These are phyloP conservation scores for Penicillium palitans DNA, from an alignment of 2,329 filamentous ascomycete genomes.

Conservation along the genomic window DNA sequence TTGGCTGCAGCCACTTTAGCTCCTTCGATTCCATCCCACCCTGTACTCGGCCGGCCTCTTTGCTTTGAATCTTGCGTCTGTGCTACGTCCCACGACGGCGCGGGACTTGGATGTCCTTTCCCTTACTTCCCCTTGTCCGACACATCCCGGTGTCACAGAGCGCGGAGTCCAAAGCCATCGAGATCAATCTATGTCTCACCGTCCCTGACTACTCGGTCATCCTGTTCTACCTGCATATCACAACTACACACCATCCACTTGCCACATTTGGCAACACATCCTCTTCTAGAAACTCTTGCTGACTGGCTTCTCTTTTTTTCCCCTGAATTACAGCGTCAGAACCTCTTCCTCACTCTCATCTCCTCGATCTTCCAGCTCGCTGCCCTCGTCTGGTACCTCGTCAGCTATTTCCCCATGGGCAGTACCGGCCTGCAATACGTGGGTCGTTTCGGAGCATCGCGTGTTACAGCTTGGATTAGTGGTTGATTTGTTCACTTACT, in stretches of 20 bases:
- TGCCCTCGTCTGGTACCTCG: slow-evolving; percentile 85
- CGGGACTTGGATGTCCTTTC: slow-evolving; percentile 6
- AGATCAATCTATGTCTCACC: slow-evolving; percentile 16
- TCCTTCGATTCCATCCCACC: slow-evolving; percentile 15
- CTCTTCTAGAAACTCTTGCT: slow-evolving; percentile 11
- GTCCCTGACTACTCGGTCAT: slow-evolving; percentile 9
- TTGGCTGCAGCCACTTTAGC: background rate
- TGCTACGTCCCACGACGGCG: slow-evolving; percentile 4
- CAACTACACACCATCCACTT: slow-evolving; percentile 5
- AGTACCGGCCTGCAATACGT: slow-evolving; percentile 83
- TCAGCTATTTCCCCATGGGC: slow-evolving; percentile 98
- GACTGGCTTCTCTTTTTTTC: slow-evolving; percentile 20
- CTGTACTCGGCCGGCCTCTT: slow-evolving; percentile 3
- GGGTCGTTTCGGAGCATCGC: slow-evolving; percentile 78
- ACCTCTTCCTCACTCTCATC: slow-evolving; percentile 79
- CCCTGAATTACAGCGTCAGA: slow-evolving; percentile 66
- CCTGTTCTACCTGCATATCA: slow-evolving; percentile 11
- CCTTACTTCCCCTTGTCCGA: slow-evolving; percentile 8
- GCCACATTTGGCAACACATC: background rate
- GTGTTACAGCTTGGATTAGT: slow-evolving; percentile 85
- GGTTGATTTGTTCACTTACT: slow-evolving; percentile 50
- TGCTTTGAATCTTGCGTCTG: slow-evolving; percentile 1
- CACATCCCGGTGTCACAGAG: slow-evolving; percentile 12
- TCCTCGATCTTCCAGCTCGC: slow-evolving; percentile 81
- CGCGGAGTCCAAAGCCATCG: slow-evolving; percentile 9